Evolutionary conservation across 2,329 filamentous ascomycete species (phyloP).

Genomic region (Penicillium sp.): DNA sequence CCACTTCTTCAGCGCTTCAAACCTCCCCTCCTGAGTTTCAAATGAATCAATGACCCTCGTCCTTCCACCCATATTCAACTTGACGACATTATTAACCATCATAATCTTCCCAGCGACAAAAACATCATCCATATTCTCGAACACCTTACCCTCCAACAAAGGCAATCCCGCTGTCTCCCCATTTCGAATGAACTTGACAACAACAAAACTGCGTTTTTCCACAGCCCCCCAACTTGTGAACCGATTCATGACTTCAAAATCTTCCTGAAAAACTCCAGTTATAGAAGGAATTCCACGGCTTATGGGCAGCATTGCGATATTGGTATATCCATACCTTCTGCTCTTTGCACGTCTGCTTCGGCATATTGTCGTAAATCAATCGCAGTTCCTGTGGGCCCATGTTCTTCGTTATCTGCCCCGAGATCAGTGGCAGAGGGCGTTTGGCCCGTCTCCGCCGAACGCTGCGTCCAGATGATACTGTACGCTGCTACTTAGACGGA

Average conservation of each 20-base stretch:
- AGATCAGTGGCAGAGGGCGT: constrained; percentile 54
- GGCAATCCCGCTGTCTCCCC: constrained; percentile 18
- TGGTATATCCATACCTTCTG: constrained; percentile 57
- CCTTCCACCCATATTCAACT: constrained; percentile 46
- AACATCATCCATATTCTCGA: constrained; percentile 20
- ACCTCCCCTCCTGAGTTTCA: constrained; percentile 44
- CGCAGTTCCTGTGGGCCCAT: constrained; percentile 59
- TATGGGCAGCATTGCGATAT: constrained; percentile 36
- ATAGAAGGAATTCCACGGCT: constrained; percentile 46
- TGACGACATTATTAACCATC: constrained; percentile 32
- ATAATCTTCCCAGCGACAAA: constrained; percentile 31
- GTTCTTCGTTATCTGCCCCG: constrained; percentile 45
- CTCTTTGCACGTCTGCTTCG: constrained; percentile 41
- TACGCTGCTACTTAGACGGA: constrained; percentile 49
- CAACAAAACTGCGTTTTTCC: constrained; percentile 33
- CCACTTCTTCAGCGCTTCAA: constrained; percentile 46
- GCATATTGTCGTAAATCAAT: constrained; percentile 50
- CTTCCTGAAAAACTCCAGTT: constrained; percentile 40
- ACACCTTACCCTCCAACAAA: constrained; percentile 10
- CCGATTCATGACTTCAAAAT: constrained; percentile 44
- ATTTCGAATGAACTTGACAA: constrained; percentile 41
- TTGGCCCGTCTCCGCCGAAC: constrained; percentile 63
- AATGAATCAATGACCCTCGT: constrained; percentile 44
- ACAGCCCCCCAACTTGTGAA: constrained; percentile 37
- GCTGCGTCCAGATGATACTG: constrained; percentile 58